Conservation (phyloP, 2,329 filamentous ascomycete species). For the Ophiosphaerella herpotricha region DNA sequence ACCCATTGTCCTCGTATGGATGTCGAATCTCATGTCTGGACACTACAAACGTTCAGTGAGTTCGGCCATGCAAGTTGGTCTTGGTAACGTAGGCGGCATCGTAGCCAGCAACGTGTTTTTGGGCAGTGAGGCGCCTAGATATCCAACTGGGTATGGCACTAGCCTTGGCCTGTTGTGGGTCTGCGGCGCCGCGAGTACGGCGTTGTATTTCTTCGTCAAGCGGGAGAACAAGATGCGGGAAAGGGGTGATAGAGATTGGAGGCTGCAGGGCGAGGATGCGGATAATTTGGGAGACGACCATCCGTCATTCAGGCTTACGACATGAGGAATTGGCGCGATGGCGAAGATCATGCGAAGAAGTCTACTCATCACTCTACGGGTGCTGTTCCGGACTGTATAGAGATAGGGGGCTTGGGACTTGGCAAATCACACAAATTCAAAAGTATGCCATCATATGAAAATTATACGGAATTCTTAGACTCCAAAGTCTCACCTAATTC, state of each 20-base stretch:
- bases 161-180: constrained; percentile 57
- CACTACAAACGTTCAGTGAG: constrained; percentile 62
- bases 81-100: constrained; percentile 58
- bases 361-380: too few relatives aligned
- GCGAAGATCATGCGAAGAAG: too few relatives aligned
- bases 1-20: constrained; percentile 61
- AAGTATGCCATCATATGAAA: too few relatives aligned
- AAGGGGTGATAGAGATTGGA: constrained; percentile 52
- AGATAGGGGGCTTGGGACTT: too few relatives aligned
- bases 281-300: constrained; percentile 59
- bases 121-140: constrained; percentile 51
- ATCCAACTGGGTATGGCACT: constrained; percentile 56
- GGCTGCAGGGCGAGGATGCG: constrained; percentile 49
- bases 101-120: constrained; percentile 58
- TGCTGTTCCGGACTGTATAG: too few relatives aligned
- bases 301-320: constrained; percentile 54
- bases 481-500: too few relatives aligned
- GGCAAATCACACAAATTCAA: too few relatives aligned
- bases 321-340: not conserved
- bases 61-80: constrained; percentile 52
- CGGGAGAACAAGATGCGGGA: constrained; percentile 56
- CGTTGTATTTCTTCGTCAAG: constrained; percentile 48
- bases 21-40: constrained; percentile 61
- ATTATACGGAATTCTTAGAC: too few relatives aligned
- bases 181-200: constrained; percentile 50